Percentiles rank a stretch among this genome's conserved stretches.
Evolutionary conservation across 2,329 filamentous ascomycete genomes (phyloP).

Genomic region (Hypomyces rosellus): DNA sequence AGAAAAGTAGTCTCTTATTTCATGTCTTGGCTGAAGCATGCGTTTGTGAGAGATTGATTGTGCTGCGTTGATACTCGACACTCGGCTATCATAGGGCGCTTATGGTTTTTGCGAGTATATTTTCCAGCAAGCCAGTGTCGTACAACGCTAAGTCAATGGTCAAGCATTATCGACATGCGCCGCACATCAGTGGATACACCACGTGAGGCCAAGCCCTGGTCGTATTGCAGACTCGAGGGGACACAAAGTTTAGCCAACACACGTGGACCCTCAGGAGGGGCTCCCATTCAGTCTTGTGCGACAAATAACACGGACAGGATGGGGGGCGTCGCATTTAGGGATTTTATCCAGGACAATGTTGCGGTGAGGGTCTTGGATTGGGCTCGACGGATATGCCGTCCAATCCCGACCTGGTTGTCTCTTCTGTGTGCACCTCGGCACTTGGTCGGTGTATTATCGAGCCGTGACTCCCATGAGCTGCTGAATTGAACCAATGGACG

Average conservation of each 20-base stretch:
- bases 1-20: no score
- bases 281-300: conserved; percentile 4
- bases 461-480: conserved; percentile 1
- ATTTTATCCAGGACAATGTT: conserved; percentile 2
- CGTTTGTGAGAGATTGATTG: neutral
- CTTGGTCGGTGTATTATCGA: conserved; percentile 5
- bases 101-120: neutral
- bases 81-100: neutral
- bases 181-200: conserved; percentile 17
- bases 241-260: conserved; percentile 13
- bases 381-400: neutral
- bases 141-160: conserved; percentile 1
- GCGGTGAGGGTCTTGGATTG: conserved; percentile 8
- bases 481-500: conserved; percentile 5
- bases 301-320: neutral
- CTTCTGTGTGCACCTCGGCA: conserved; percentile 8
- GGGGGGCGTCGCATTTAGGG: conserved; percentile 7
- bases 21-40: no score
- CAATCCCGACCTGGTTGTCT: conserved; percentile 1
- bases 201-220: conserved; percentile 15
- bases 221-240: conserved; percentile 11
- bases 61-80: neutral
- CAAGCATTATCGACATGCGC: conserved; percentile 11
- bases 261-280: conserved; percentile 15
- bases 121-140: conserved; percentile 1